A percentile compares a stretch with the other conserved stretches of the same genome.
Evolutionary conservation across 495 filamentous ascomycete genomes (phyloP).

Genomic region (Aspergillus wentii): DNA sequence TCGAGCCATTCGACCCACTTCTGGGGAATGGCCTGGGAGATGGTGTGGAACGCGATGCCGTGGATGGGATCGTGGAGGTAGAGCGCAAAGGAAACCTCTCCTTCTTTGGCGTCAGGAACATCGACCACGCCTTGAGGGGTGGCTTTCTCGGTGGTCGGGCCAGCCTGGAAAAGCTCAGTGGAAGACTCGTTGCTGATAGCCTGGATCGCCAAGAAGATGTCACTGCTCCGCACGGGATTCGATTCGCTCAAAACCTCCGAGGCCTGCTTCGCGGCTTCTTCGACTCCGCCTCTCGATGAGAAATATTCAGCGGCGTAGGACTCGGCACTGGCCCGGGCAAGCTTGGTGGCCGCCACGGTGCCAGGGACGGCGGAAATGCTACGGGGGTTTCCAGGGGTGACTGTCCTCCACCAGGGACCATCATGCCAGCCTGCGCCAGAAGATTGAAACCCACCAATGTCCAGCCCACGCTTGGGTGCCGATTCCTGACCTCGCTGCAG

Average conservation of each 20-base stretch:
- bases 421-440: slow-evolving; percentile 74
- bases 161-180: slow-evolving; percentile 62
- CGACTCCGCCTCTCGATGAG: slow-evolving; percentile 68
- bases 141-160: slow-evolving; percentile 49
- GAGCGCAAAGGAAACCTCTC: slow-evolving; percentile 75
- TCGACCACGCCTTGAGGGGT: slow-evolving; percentile 49
- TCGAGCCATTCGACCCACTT: slow-evolving; percentile 93
- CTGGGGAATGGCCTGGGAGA: slow-evolving; percentile 79
- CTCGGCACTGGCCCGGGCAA: slow-evolving; percentile 82
- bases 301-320: slow-evolving; percentile 82
- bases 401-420: slow-evolving; percentile 91
- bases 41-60: slow-evolving; percentile 76
- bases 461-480: slow-evolving; percentile 58
- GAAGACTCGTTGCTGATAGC: slow-evolving; percentile 63
- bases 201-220: slow-evolving; percentile 93
- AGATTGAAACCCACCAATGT: slow-evolving; percentile 42
- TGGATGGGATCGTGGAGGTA: slow-evolving; percentile 93
- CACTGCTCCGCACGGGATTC: slow-evolving; percentile 85
- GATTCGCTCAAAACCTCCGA: slow-evolving; percentile 68
- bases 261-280: slow-evolving; percentile 71
- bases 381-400: slow-evolving; percentile 55
- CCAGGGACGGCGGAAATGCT: slow-evolving; percentile 78
- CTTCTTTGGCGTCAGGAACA: slow-evolving; percentile 41
- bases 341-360: slow-evolving; percentile 79
- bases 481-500: slow-evolving; percentile 89